phyloP scores from a whole-genome alignment of 805 yeast species.

The Candida peoriensis region DNA sequence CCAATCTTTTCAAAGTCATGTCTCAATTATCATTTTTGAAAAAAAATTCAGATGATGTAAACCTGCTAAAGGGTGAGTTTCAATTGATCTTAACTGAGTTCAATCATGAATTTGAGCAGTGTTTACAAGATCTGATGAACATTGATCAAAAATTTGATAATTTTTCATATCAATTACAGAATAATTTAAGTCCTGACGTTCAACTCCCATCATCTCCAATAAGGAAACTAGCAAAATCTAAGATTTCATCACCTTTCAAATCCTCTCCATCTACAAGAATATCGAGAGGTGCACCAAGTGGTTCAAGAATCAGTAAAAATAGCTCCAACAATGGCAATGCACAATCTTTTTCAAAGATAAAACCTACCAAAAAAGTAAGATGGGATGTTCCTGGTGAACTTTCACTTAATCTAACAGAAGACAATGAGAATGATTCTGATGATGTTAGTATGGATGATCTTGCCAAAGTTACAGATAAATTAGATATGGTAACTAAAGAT shows the following conservation, averaged over 20 bases:
- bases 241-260: conserved; percentile 20
- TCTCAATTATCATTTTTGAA: conserved; percentile 12
- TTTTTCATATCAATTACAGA: conserved; percentile 24
- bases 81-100: conserved; percentile 15
- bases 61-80: conserved; percentile 14
- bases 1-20: conserved; percentile 11
- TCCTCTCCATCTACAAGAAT: conserved; percentile 18
- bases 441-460: conserved; percentile 24
- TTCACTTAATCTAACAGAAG: too few species aligned
- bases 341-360: conserved; percentile 13
- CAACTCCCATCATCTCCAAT: conserved; percentile 23
- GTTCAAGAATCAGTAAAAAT: conserved; percentile 1
- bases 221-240: conserved; percentile 16
- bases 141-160: conserved; percentile 33
- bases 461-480: conserved; percentile 17
- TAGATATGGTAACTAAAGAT: conserved; percentile 13
- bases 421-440: conserved; percentile 3
- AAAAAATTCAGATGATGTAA: conserved; percentile 10
- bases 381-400: conserved; percentile 37
- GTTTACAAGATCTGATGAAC: conserved; percentile 26
- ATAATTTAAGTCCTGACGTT: conserved; percentile 18
- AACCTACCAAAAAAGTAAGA: conserved; percentile 36
- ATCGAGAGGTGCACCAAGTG: not conserved
- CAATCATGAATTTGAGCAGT: conserved; percentile 20
- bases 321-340: conserved; percentile 13